Base-by-base conservation (phyloP, 495 filamentous ascomycete species). In the Paragyromitra xinjiangensis region DNA sequence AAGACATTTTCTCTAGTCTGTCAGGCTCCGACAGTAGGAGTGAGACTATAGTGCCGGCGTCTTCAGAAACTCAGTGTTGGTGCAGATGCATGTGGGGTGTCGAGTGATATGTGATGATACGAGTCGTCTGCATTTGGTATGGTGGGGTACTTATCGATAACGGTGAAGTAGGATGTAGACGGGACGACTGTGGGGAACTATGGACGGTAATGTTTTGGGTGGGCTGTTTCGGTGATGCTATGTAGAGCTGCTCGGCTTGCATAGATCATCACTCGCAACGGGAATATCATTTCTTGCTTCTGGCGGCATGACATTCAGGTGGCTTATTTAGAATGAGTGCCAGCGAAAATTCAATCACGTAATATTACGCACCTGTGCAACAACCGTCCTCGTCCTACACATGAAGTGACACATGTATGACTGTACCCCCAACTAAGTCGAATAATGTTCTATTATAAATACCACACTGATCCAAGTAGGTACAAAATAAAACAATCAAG, bases 91-190 rank as follows among this genome's bases (percentile, higher is more conserved):
- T 39, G 14, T 39, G 37, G 42, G 37, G 16, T 42, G 12, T 40
- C 67, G 67, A 69, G 67, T 69, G 67, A 69, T 69, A 69, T 45
- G 3, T 1, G 16, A 45, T 69, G 67, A 69, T 12, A 59, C 24
- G 8, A 34, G 16, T n/a, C 12, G 37, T 63, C 39, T 19, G 19
- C 11, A 29, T 61, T 6, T 37, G 26, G 26, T 61, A 6, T 24
- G 14, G 59, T 14, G 16, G 12, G 29, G 26, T 29, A 29, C 26
- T 34, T 58, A 58, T 58, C 55, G 55, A 58, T 58, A 58, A 37
- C 50, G 55, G 44, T 11, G 3, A 11, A 22, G 19, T 22, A 22
- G 19, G 19, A 22, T 22, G 19, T 22, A 22, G 44, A 14, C 9
- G 8, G 8, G 0, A 11, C 8, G 44, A 6, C 16, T 48, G 16